A percentile compares a stretch with the other conserved stretches of the same genome.
These are phyloP conservation scores for Ustilago loliicola DNA, from an alignment of 1,284 basidiomycete genomes.

Conservation along the genomic window DNA sequence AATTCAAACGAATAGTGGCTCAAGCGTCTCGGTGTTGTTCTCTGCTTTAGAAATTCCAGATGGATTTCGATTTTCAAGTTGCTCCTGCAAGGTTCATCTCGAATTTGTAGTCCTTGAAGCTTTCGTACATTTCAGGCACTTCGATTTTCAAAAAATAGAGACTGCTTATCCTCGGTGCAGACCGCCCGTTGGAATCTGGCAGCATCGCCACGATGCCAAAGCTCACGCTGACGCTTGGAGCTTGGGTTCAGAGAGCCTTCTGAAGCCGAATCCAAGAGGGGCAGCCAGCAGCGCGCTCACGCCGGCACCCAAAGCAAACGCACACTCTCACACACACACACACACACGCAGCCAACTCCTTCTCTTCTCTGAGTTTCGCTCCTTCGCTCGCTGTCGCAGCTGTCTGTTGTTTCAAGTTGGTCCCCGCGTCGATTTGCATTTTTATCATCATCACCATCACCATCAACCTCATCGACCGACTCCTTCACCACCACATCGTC, in stretches of 20 bases:
- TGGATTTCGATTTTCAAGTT: background rate
- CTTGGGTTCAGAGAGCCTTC: constrained; percentile 5
- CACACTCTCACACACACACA: background rate
- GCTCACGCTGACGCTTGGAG: constrained; percentile 1
- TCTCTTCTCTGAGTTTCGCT: constrained; percentile 26
- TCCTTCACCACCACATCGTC: background rate
- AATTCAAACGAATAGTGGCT: background rate
- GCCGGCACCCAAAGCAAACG: constrained; percentile 11
- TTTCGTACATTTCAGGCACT: background rate
- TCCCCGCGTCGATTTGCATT: constrained; percentile 35
- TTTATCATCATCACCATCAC: constrained; percentile 26
- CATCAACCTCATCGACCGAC: constrained; percentile 25
- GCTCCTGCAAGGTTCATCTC: background rate
- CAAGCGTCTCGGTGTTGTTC: constrained; percentile 19
- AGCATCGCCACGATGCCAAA: constrained; percentile 16
- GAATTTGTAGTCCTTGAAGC: background rate
- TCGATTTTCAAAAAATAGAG: background rate
- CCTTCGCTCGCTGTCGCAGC: background rate
- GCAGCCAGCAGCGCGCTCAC: constrained; percentile 25
- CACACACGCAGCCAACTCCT: constrained; percentile 7
- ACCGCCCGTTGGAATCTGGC: background rate
- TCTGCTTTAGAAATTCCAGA: background rate
- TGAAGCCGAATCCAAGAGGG: constrained; percentile 10
- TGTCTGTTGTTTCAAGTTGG: constrained; percentile 20
- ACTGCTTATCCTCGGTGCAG: constrained; percentile 1